phyloP scores from a whole-genome alignment of 306 rosid species.

The Castanea mollissima region DNA sequence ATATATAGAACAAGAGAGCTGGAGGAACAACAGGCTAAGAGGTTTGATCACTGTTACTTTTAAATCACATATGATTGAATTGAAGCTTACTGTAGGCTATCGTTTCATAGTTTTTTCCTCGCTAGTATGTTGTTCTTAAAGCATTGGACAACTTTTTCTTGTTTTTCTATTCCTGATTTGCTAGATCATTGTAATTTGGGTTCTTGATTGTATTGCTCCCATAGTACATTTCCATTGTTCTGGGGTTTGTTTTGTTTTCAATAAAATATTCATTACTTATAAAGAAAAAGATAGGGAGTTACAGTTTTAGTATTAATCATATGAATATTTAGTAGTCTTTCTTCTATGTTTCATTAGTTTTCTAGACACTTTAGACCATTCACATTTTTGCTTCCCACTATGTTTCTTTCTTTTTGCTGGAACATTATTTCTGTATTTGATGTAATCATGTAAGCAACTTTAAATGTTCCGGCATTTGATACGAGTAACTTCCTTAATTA shows the following conservation, averaged over 20 bases:
- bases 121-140: neutral
- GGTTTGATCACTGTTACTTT: constrained; percentile 46
- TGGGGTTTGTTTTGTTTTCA: too few species aligned
- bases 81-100: neutral
- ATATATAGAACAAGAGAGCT: constrained; percentile 86
- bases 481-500: neutral
- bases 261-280: too few species aligned
- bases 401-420: neutral
- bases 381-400: neutral
- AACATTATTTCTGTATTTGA: neutral
- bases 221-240: too few species aligned
- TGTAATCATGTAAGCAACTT: neutral
- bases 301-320: neutral
- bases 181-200: too few species aligned
- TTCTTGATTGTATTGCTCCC: too few species aligned
- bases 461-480: neutral
- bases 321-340: neutral
- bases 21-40: constrained; percentile 90
- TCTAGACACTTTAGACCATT: neutral
- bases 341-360: neutral
- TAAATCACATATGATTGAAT: neutral
- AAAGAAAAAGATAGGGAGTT: neutral
- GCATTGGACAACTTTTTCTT: neutral
- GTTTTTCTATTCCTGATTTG: too few species aligned
- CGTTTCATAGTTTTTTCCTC: constrained; percentile 6